Base-by-base conservation (phyloP, 2,329 filamentous ascomycete species). In the Trichoderma lentiforme region DNA sequence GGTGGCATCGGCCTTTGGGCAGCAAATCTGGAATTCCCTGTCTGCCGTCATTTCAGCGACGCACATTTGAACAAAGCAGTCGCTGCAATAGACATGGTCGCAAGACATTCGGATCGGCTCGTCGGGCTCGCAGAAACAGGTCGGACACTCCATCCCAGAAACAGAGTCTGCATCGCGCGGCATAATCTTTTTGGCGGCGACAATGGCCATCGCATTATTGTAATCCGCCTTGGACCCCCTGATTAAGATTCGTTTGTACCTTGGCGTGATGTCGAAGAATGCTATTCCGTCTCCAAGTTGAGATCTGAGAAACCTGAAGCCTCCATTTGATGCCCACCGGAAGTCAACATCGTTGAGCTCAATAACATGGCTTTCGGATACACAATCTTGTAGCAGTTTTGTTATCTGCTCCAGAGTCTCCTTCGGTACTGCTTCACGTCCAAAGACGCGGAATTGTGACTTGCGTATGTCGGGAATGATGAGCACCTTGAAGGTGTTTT, bases 41-140 rank as follows among this genome's bases (percentile, higher is more conserved):
- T 39, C 21, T 2, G 39, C 57, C 24, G 65, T 61, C 36, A 43
- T 63, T 24, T 61, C 64, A 1, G 71, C 56, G 3, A 60, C 36
- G 21, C 71, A 72, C 56, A 69, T 62, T 26, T 76, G 75, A 58
- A 79, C 75, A 60, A 86, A 84, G 72, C 84, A 86, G 28, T 78
- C 76, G 0, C 74, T 72, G 74, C 84, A 86, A 73, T 85, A 86
- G 12, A 78, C 51, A 72, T 86, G 84, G 1, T 74, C 76, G 73
- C 84, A 86, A 2, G 65, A 56, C 6, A 79, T 82, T 11, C 56
- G 74, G 14, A 85, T 70, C 0, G 80, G 74, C 5, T 82, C 76
- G n/a, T 83, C 81, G 1, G 80, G 79, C 30, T 79, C 77, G 14
- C 74, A 79, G 75, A 78, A 82, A 69, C 83, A 85, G 7, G 82